Evolutionary conservation across 2,329 filamentous ascomycete species (phyloP), one percentile per base, ranked within the genome.

Genomic region (Calonectria honghensis): DNA sequence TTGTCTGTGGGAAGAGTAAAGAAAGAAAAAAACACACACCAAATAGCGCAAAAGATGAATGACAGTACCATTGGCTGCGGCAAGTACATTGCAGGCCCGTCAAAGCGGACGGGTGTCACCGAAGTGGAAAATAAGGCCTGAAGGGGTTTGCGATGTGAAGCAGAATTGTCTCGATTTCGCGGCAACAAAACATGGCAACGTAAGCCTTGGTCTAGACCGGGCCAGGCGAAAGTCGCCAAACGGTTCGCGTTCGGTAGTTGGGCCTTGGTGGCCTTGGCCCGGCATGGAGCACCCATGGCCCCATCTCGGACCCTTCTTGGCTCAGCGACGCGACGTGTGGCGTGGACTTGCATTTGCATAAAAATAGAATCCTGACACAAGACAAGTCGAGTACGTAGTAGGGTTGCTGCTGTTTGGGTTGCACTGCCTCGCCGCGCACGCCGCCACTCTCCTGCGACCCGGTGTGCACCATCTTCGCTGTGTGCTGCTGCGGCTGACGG

Each of bases 211-310:
- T 57, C 29, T 48, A 57, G 61, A 65, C 52, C 24, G 20, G 31
- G 52, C 32, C 29, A 57, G 48, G 45, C 39, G 65, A 10, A 18
- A 41, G 27, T 35, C 29, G 51, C 45, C 29, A 68, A 68, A 68
- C 54, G 39, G 45, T 68, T 68, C 52, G 39, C 10, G 57, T 54
- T 73, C 65, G 70, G 70, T 29, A 72, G 45, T 72, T 72, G 70
- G 35, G 16, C 27, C 11, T 41, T 29, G 35, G 13, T 18, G 45
- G 32, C 16, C 31, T 41, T 29, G 24, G 31, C 68, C 24, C 27
- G 18, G 61, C 61, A 57, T 52, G 48, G 64, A 35, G 20, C 45
- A 24, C 27, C 39, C 61, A 31, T 48, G 57, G 57, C 6, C 39
- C 61, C 39, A 63, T 50, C 27, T 35, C 27, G 41, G 41, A n/a